These are phyloP conservation scores for Eleusine coracana DNA, from an alignment of 176 grass and related monocot genomes.

Conservation along the genomic window DNA sequence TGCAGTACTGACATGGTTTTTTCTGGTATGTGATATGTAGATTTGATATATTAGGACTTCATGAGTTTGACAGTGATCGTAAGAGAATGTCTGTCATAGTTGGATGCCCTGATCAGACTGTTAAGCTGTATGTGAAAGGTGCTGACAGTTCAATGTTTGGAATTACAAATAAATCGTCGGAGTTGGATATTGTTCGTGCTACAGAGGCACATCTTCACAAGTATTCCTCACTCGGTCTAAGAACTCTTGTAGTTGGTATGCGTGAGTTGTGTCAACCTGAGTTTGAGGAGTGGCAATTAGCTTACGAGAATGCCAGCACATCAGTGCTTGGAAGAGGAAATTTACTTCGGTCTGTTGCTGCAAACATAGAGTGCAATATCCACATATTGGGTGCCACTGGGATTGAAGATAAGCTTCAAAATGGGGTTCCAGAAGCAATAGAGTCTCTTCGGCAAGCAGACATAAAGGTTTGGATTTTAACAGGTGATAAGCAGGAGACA, in stretches of 20 bases:
- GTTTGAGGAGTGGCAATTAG: slow-evolving; percentile 69
- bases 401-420: slow-evolving; percentile 94
- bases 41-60: slow-evolving; percentile 83
- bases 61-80: slow-evolving; percentile 96
- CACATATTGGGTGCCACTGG: slow-evolving; percentile 76
- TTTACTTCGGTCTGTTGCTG: slow-evolving; percentile 57
- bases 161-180: slow-evolving; percentile 57
- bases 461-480: slow-evolving; percentile 85
- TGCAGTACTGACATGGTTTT: slow-evolving; percentile 33
- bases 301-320: slow-evolving; percentile 74
- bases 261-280: slow-evolving; percentile 48
- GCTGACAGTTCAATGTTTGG: slow-evolving; percentile 80
- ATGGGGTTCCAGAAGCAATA: slow-evolving; percentile 88
- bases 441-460: slow-evolving; percentile 79
- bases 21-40: slow-evolving; percentile 45
- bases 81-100: slow-evolving; percentile 96
- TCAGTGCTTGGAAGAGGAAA: slow-evolving; percentile 63
- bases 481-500: slow-evolving; percentile 95
- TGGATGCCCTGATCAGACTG: slow-evolving; percentile 64
- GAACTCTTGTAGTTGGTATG: slow-evolving; percentile 77
- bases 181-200: slow-evolving; percentile 51
- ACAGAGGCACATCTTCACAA: slow-evolving; percentile 74
- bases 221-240: slow-evolving; percentile 76
- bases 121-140: slow-evolving; percentile 87
- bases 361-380: slow-evolving; percentile 61